These are phyloP conservation scores for Aureobasidium sp. DNA, from an alignment of 2,329 filamentous ascomycete species.

Conservation along the genomic window DNA sequence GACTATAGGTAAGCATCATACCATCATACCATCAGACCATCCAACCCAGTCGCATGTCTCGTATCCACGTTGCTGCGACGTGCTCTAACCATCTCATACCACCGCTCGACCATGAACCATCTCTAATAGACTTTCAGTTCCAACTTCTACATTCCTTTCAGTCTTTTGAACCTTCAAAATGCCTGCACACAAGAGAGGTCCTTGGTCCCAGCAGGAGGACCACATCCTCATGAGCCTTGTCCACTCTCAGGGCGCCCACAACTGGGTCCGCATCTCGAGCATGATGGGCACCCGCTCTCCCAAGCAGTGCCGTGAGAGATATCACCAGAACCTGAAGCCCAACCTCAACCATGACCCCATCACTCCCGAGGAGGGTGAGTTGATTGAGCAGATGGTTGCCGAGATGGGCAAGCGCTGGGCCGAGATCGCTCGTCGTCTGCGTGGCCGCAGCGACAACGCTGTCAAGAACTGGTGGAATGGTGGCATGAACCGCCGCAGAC, in stretches of 20 bases:
- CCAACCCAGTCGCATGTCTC: not conserved
- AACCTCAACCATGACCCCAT: conserved; percentile 74
- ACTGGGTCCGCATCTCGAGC: conserved; percentile 84
- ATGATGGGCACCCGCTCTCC: conserved; percentile 71
- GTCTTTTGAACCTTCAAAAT: conserved; percentile 25
- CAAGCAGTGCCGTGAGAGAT: conserved; percentile 92
- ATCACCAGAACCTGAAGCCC: conserved; percentile 86
- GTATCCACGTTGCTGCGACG: not conserved
- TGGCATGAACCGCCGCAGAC: conserved; percentile 69
- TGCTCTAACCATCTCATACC: not conserved
- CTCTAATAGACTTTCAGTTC: conserved; percentile 1
- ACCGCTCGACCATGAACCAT: not conserved
- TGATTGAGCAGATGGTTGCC: conserved; percentile 70
- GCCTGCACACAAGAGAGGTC: conserved; percentile 62
- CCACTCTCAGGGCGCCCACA: conserved; percentile 63
- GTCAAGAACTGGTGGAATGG: conserved; percentile 99
- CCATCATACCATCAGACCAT: not conserved
- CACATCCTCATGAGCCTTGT: conserved; percentile 63
- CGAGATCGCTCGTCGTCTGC: conserved; percentile 75
- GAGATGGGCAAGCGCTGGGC: conserved; percentile 86
- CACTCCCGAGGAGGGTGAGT: conserved; percentile 63
- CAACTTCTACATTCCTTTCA: conserved; percentile 12
- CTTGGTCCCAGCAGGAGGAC: conserved; percentile 78
- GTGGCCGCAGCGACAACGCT: conserved; percentile 85
- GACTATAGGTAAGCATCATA: conserved; percentile 11